Conservation (phyloP, 2,329 filamentous ascomycete genomes). For the Fusarium redolens region DNA sequence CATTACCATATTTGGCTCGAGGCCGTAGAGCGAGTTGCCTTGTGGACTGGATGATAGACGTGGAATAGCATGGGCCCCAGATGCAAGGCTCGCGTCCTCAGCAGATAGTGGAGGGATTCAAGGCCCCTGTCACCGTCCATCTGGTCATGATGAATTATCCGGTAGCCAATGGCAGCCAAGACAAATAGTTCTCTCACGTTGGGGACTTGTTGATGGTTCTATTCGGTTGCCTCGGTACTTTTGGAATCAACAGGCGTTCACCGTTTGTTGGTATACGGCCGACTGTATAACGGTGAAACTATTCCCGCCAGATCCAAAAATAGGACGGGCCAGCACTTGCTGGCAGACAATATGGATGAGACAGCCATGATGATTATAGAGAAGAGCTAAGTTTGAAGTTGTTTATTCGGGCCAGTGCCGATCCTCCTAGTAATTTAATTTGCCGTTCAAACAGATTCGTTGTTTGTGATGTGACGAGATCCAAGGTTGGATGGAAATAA, state of each 20-base stretch:
- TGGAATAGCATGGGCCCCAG: constrained; percentile 21
- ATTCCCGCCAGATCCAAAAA: constrained; percentile 24
- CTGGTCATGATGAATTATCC: constrained; percentile 20
- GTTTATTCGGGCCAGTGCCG: constrained; percentile 12
- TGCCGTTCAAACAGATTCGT: constrained; percentile 11
- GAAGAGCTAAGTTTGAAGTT: constrained; percentile 6
- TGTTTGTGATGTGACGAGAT: constrained; percentile 17
- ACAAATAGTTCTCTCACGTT: constrained; percentile 17
- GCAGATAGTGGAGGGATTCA: constrained; percentile 34
- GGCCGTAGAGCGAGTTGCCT: constrained; percentile 10
- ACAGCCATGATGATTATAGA: constrained; percentile 15
- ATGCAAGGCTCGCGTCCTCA: constrained; percentile 11
- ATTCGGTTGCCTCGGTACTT: constrained; percentile 8
- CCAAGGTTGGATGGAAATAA: constrained; percentile 1
- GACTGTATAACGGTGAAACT: constrained; percentile 20
- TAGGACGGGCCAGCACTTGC: constrained; percentile 25
- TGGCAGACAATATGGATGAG: constrained; percentile 34
- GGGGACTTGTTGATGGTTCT: constrained; percentile 1
- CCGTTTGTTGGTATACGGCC: neutral
- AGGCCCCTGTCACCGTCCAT: constrained; percentile 10
- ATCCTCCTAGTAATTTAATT: constrained; percentile 36
- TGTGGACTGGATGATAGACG: constrained; percentile 17
- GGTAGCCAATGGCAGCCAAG: constrained; percentile 19
- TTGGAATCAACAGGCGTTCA: neutral
- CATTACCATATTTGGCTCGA: constrained; percentile 32